Evolutionary conservation across 768 basidiomycete genomes (phyloP).

Genomic region (Plicaturopsis crispa): DNA sequence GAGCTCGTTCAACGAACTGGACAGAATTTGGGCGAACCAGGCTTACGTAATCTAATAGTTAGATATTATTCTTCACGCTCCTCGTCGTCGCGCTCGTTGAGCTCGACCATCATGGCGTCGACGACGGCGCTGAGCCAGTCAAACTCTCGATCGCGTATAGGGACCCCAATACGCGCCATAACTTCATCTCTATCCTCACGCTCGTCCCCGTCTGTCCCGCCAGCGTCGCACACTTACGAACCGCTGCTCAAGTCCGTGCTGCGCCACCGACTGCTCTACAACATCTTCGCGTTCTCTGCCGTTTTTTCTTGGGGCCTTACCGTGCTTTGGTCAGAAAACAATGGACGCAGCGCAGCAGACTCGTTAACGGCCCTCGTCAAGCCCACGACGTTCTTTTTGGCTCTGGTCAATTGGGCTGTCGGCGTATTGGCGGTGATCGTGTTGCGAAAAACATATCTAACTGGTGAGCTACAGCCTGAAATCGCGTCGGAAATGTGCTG

Average conservation of each 20-base stretch:
- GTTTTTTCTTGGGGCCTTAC: conserved; percentile 37
- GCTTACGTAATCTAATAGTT: too few relatives aligned
- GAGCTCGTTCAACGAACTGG: too few relatives aligned
- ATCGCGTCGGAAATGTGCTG: not conserved
- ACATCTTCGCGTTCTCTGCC: conserved; percentile 44
- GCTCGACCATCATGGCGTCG: too few relatives aligned
- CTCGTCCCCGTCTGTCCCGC: conserved; percentile 47
- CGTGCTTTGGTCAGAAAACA: conserved; percentile 36
- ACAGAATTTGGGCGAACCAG: too few relatives aligned
- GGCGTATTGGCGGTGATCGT: conserved; percentile 52
- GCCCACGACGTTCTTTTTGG: conserved; percentile 34
- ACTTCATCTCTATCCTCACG: conserved; percentile 37
- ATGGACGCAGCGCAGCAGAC: conserved; percentile 25
- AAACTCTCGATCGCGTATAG: too few relatives aligned
- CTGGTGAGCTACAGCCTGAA: conserved; percentile 34
- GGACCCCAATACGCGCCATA: conserved; percentile 43
- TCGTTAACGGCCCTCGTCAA: too few relatives aligned
- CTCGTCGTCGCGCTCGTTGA: too few relatives aligned
- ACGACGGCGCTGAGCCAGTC: too few relatives aligned
- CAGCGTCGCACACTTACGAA: conserved; percentile 52
- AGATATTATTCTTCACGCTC: too few relatives aligned
- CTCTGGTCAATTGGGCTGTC: conserved; percentile 38
- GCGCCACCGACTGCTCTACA: conserved; percentile 48
- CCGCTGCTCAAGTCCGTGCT: conserved; percentile 59
- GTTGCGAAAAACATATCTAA: conserved; percentile 50